A percentile compares a stretch with the other conserved stretches of the same genome.
Conservation (phyloP, 345 rosid genomes). For the Fremontodendron californicum region DNA sequence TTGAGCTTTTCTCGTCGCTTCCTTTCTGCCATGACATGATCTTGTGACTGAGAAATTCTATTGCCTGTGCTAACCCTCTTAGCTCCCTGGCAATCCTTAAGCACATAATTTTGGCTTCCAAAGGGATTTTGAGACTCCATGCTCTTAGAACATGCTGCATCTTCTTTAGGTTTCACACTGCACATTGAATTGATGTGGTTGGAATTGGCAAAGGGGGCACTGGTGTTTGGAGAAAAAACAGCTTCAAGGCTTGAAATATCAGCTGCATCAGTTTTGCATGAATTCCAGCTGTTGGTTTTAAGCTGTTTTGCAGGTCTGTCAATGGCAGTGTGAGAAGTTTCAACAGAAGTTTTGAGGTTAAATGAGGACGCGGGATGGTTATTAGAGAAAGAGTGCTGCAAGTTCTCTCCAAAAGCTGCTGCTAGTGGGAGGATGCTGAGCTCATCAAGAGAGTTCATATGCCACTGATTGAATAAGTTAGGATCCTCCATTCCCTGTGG, state of each 20-base stretch:
- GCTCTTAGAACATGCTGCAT: slow-evolving; percentile 14
- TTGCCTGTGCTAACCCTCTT: slow-evolving; percentile 23
- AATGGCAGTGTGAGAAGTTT: background rate
- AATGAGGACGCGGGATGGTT: background rate
- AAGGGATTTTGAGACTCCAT: slow-evolving; percentile 11
- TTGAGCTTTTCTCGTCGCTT: slow-evolving; percentile 68
- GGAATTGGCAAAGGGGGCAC: slow-evolving; percentile 5
- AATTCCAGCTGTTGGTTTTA: slow-evolving; percentile 33
- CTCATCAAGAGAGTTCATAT: slow-evolving; percentile 43
- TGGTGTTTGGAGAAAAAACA: slow-evolving; percentile 21
- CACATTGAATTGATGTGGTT: background rate
- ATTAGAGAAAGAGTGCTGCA: slow-evolving; percentile 20
- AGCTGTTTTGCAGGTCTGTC: slow-evolving; percentile 39
- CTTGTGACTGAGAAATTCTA: slow-evolving; percentile 42
- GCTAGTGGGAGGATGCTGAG: slow-evolving; percentile 28
- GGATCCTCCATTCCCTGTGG: slow-evolving; percentile 49
- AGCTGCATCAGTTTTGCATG: slow-evolving; percentile 19
- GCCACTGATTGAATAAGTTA: slow-evolving; percentile 45
- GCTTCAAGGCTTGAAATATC: slow-evolving; percentile 24
- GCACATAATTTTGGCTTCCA: slow-evolving; percentile 32
- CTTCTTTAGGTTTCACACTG: slow-evolving; percentile 43
- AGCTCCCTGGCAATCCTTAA: slow-evolving; percentile 30
- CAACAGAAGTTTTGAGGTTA: no score
- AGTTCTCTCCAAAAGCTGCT: slow-evolving; percentile 44
- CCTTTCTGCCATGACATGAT: slow-evolving; percentile 64